These are phyloP conservation scores for Leccinum disarticulatum DNA, from an alignment of 768 basidiomycete species.

Conservation along the genomic window DNA sequence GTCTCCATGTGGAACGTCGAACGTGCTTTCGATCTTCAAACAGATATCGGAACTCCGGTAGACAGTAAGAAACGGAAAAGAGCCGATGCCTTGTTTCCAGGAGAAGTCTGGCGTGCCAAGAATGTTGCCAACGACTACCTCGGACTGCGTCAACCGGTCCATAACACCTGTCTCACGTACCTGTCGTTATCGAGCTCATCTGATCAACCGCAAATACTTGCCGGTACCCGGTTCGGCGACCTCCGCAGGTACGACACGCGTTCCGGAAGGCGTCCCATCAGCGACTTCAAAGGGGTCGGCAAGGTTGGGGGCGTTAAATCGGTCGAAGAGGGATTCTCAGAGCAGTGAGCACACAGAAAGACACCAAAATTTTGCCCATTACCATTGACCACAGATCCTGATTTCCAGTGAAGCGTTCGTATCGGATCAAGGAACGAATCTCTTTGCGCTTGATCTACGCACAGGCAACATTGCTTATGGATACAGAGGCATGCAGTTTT, in stretches of 20 bases:
- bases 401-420: conserved; percentile 63
- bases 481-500: conserved; percentile 56
- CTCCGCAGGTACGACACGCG: conserved; percentile 79
- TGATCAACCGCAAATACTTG: conserved; percentile 50
- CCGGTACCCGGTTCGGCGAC: conserved; percentile 75
- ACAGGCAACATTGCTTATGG: conserved; percentile 63
- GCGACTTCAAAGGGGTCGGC: conserved; percentile 59
- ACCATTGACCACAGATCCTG: neutral
- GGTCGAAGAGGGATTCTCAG: conserved; percentile 57
- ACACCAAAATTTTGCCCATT: neutral
- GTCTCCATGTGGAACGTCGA: conserved; percentile 79
- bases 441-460: conserved; percentile 68
- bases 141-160: conserved; percentile 74
- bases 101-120: conserved; percentile 82
- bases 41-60: conserved; percentile 19
- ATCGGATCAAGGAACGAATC: conserved; percentile 60
- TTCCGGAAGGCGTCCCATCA: conserved; percentile 62
- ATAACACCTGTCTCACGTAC: conserved; percentile 68
- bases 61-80: conserved; percentile 54
- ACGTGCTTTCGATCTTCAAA: conserved; percentile 41
- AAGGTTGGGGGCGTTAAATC: conserved; percentile 61
- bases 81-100: conserved; percentile 57
- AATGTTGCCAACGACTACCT: conserved; percentile 81
- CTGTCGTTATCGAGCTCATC: conserved; percentile 40
- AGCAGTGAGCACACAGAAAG: conserved; percentile 52